Conservation (phyloP, 2,329 filamentous ascomycete genomes). For the Pyricularia sp. region DNA sequence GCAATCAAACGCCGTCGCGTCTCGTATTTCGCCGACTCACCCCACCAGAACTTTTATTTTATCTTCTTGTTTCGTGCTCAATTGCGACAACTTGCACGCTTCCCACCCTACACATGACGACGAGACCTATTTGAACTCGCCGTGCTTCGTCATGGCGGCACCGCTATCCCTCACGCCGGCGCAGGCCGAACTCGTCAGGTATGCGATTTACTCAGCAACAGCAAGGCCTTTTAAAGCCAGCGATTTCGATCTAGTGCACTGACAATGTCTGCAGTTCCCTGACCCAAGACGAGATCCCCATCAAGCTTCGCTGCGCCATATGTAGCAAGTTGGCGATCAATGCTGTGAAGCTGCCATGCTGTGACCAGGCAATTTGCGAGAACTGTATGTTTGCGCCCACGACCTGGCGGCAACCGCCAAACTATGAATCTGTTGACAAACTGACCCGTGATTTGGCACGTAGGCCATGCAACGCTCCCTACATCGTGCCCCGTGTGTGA, state of each 20-base stretch:
- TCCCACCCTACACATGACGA: not conserved
- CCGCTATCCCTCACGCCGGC: constrained; percentile 26
- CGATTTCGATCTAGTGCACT: constrained; percentile 2
- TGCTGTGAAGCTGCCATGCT: constrained; percentile 84
- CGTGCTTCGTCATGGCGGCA: constrained; percentile 4
- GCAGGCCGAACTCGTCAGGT: constrained; percentile 48
- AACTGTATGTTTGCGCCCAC: constrained; percentile 44
- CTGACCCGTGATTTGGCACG: not conserved
- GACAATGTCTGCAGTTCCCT: constrained; percentile 46
- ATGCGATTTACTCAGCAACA: constrained; percentile 7
- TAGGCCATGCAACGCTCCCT: constrained; percentile 53
- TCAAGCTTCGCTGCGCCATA: constrained; percentile 86
- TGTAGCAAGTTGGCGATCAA: constrained; percentile 87
- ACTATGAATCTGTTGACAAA: not conserved
- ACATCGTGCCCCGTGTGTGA: constrained; percentile 85
- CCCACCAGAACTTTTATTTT: not conserved
- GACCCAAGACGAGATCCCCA: constrained; percentile 75
- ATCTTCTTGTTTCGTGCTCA: not conserved
- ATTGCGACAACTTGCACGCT: not conserved
- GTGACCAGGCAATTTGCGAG: constrained; percentile 89
- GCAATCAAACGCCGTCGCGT: not conserved
- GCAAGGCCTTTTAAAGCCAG: not conserved
- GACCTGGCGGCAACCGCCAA: not conserved
- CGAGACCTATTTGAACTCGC: not conserved
- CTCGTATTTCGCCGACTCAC: not conserved